Percentiles rank a stretch among this genome's conserved stretches.
These are phyloP conservation scores for Deakozyma indianensis DNA, from an alignment of 805 yeast species.

Conservation along the genomic window DNA sequence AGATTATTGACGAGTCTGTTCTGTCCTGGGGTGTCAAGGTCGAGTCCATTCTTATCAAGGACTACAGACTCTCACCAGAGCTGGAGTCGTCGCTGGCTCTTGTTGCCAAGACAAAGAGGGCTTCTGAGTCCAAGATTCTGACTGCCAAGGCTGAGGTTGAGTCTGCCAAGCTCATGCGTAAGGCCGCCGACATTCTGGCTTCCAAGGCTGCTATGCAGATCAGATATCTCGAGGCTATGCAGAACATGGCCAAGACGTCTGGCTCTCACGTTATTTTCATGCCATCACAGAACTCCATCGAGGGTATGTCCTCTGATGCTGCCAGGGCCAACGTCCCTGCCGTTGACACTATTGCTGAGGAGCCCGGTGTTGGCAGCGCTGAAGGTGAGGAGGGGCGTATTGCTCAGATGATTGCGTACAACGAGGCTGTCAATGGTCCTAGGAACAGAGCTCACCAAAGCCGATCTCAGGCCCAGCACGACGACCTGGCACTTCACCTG, in stretches of 20 bases:
- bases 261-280: slow-evolving; percentile 59
- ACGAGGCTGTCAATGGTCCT: background rate
- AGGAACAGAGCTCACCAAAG: background rate
- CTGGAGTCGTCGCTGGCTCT: slow-evolving; percentile 49
- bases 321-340: background rate
- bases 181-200: slow-evolving; percentile 62
- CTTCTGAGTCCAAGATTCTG: slow-evolving; percentile 64
- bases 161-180: slow-evolving; percentile 60
- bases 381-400: background rate
- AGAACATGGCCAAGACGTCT: slow-evolving; percentile 48
- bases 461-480: background rate
- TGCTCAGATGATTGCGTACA: background rate
- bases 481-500: no score
- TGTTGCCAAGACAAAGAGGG: slow-evolving; percentile 64
- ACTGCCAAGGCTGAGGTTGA: slow-evolving; percentile 67
- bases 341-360: background rate
- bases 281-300: slow-evolving; percentile 38
- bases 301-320: slow-evolving; percentile 9
- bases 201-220: slow-evolving; percentile 69
- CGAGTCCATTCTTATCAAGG: slow-evolving; percentile 56
- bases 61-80: slow-evolving; percentile 37
- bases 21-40: slow-evolving; percentile 57
- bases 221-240: slow-evolving; percentile 67
- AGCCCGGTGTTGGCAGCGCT: background rate
- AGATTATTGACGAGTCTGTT: slow-evolving; percentile 47